Conservation (phyloP, 2,329 filamentous ascomycete species). For the Coniella lustricola region DNA sequence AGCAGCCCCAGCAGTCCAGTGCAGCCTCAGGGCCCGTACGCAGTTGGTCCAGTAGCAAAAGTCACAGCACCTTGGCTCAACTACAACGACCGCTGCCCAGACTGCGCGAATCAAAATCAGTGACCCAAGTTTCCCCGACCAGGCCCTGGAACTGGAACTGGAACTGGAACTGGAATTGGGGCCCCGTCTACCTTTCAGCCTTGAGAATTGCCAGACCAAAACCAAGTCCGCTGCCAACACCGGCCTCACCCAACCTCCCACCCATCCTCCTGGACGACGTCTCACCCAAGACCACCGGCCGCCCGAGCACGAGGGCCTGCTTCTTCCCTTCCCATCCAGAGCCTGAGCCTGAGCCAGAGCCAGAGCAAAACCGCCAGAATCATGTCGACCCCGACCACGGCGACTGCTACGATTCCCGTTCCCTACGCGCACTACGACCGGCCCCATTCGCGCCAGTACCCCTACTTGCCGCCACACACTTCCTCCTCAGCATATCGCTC, state of each 20-base stretch:
- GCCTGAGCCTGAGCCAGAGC: too few relatives aligned
- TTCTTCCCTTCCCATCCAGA: constrained; percentile 11
- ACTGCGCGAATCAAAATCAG: background rate
- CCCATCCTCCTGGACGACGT: too few relatives aligned
- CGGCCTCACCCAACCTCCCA: background rate
- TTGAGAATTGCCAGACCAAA: background rate
- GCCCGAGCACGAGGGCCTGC: constrained; percentile 7
- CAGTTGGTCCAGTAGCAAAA: too few relatives aligned
- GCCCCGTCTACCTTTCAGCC: background rate
- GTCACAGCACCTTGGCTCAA: too few relatives aligned
- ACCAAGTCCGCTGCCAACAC: background rate
- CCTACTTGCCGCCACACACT: constrained; percentile 40
- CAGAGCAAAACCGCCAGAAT: too few relatives aligned
- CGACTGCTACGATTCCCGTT: constrained; percentile 64
- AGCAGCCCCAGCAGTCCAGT: too few relatives aligned
- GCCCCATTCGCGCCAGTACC: constrained; percentile 39
- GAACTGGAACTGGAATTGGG: background rate
- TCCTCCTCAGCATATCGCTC: constrained; percentile 28
- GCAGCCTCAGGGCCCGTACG: too few relatives aligned
- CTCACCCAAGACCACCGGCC: background rate
- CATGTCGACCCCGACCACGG: constrained; percentile 80
- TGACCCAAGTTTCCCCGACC: constrained; percentile 1
- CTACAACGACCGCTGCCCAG: background rate
- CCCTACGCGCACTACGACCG: constrained; percentile 53
- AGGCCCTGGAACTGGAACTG: background rate